Evolutionary conservation across 2,329 filamentous ascomycete genomes (phyloP), one percentile per base, ranked within the genome.

Genomic region (Epichloe gansuensis): DNA sequence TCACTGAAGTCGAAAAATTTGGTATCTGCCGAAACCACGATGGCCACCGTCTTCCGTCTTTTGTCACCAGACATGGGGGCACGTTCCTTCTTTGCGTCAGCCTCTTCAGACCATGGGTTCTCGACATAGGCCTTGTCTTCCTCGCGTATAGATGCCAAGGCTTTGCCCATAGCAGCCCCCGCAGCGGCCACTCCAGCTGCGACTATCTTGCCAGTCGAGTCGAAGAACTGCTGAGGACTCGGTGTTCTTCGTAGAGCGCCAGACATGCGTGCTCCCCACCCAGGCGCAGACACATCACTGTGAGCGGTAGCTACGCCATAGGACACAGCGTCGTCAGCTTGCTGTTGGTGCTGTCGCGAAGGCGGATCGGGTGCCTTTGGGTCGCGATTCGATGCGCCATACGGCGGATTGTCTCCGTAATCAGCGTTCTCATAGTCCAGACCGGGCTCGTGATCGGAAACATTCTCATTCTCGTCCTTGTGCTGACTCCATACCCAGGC

Each of bases 401-500:
- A 77, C 9, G 72, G 64, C 21, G 74, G 71, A 58, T 76, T 76
- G 58, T 74, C 75, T 56, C 75, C 73, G 51, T 78, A 77, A 59
- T 78, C 75, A 53, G 75, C 66, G 55, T 66, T 66, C 53, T 66
- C 67, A 56, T 71, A 71, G 64, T 73, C 72, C 55, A 74, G 66
- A 55, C 74, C 73, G 51, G 74, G 73, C 60, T 72, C 71, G 51
- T 73, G 71, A 50, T 81, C 78, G 48, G 58, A 53, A 47, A 80
- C 77, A 41, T 88, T 82, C 31, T 89, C 84, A 50, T 88, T 84
- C 53, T 84, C 79, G 58, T 87, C 84, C 62, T 77, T 81, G 62
- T 88, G 84, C 71, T 95, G 89, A 66, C 86, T 94, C 89, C 89
- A 95, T 55, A 90, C 81, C 91, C 91, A 97, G 53, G 89, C 89